Percentiles rank a stretch among this genome's conserved stretches.
These are phyloP conservation scores for Dactylellina sp. DNA, from an alignment of 2,329 filamentous ascomycete genomes.

Conservation along the genomic window DNA sequence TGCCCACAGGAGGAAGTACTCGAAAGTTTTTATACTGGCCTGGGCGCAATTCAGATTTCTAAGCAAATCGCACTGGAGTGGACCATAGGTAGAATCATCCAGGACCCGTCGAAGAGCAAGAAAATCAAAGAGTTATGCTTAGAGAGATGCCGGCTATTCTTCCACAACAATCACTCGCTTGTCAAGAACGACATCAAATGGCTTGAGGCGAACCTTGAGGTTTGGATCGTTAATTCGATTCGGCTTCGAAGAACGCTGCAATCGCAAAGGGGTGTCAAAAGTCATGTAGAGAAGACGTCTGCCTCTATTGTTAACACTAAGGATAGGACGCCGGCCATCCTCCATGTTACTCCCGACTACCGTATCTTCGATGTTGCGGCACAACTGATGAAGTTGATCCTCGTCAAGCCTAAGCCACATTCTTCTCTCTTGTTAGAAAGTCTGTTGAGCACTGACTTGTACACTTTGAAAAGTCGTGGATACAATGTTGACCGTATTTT, in stretches of 20 bases:
- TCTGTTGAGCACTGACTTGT: slow-evolving; percentile 79
- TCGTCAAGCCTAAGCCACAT: slow-evolving; percentile 85
- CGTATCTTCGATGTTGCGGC: slow-evolving; percentile 95
- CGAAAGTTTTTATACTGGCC: slow-evolving; percentile 81
- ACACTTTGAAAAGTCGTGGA: slow-evolving; percentile 83
- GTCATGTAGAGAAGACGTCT: slow-evolving; percentile 72
- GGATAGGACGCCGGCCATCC: slow-evolving; percentile 62
- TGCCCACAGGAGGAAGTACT: slow-evolving; percentile 89
- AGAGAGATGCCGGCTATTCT: slow-evolving; percentile 87
- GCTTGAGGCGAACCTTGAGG: slow-evolving; percentile 85
- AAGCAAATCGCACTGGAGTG: slow-evolving; percentile 70
- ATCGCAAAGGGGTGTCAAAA: slow-evolving; percentile 56
- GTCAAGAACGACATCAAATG: slow-evolving; percentile 88
- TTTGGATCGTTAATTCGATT: slow-evolving; percentile 82
- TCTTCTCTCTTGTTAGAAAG: slow-evolving; percentile 92
- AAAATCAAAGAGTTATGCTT: slow-evolving; percentile 82
- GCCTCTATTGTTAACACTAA: slow-evolving; percentile 69
- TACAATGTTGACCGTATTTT: slow-evolving; percentile 98
- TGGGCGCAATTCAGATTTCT: slow-evolving; percentile 82
- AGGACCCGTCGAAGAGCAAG: slow-evolving; percentile 76
- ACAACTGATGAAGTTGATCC: slow-evolving; percentile 81
- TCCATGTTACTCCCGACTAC: slow-evolving; percentile 80
- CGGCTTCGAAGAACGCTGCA: slow-evolving; percentile 67
- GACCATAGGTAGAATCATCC: slow-evolving; percentile 69
- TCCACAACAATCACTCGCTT: slow-evolving; percentile 83